These are phyloP conservation scores for Penicillium canariense DNA, from an alignment of 495 filamentous ascomycete genomes.

Conservation along the genomic window DNA sequence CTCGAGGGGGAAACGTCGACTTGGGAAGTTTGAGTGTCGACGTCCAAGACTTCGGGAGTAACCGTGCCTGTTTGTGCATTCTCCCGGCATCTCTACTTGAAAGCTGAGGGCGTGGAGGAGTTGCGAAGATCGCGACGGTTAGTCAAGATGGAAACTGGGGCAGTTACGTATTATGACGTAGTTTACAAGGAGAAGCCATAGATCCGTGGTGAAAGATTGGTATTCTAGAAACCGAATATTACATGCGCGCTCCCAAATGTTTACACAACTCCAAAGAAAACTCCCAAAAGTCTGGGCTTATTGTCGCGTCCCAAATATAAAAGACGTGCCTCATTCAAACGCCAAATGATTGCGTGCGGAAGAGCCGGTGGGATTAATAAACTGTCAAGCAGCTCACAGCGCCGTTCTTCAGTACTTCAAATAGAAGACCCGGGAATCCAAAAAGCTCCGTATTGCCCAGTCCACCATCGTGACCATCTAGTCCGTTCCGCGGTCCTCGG, in stretches of 20 bases:
- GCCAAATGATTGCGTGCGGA: neutral
- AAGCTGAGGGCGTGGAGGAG: constrained; percentile 1
- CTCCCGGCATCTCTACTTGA: constrained; percentile 38
- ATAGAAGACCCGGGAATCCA: constrained; percentile 89
- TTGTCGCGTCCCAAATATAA: neutral
- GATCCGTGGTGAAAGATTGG: neutral
- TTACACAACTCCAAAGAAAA: neutral
- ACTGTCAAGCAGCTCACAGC: constrained; percentile 88
- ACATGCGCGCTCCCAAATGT: neutral
- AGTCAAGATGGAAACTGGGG: neutral
- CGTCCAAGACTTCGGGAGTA: constrained; percentile 53
- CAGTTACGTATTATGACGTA: neutral
- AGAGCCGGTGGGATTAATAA: constrained; percentile 50
- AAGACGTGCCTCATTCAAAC: neutral
- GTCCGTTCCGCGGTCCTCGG: constrained; percentile 38
- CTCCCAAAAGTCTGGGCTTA: neutral
- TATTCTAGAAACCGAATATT: neutral
- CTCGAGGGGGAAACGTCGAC: constrained; percentile 56
- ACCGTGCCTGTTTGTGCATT: constrained; percentile 49
- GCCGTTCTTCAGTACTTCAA: constrained; percentile 93
- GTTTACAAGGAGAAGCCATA: neutral
- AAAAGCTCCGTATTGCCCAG: constrained; percentile 82
- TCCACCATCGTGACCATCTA: constrained; percentile 53
- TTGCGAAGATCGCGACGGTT: constrained; percentile 6
- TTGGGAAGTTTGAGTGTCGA: constrained; percentile 61